These are phyloP conservation scores for Oenanthe javanica DNA, from an alignment of 140 eudicot genomes.

Conservation along the genomic window DNA sequence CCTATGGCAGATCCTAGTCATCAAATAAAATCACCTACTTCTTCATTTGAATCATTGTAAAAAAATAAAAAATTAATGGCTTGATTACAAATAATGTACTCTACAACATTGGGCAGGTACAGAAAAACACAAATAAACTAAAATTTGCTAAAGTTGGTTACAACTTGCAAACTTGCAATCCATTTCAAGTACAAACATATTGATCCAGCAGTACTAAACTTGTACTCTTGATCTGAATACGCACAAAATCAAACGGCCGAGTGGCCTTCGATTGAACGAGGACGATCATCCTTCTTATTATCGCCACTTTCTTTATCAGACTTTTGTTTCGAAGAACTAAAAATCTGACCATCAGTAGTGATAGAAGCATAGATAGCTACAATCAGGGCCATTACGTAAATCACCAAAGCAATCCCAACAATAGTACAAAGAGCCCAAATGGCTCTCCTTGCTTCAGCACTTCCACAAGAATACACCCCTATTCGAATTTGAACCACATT, in stretches of 20 bases:
- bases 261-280: neutral
- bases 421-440: slow-evolving; percentile 1
- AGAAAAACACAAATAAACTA: no score
- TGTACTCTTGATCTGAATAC: no score
- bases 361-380: slow-evolving; percentile 1
- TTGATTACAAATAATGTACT: no score
- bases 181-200: neutral
- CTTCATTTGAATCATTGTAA: no score
- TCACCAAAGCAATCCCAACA: neutral
- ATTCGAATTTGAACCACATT: neutral
- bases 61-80: no score
- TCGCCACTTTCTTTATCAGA: neutral
- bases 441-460: slow-evolving; percentile 4
- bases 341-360: neutral
- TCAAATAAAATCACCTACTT: no score
- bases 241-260: neutral
- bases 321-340: neutral
- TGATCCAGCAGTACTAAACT: neutral
- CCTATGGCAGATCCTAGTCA: no score
- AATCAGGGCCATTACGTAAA: neutral
- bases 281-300: neutral
- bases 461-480: slow-evolving; percentile 2
- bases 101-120: no score
- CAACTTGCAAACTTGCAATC: neutral
- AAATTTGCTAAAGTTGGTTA: no score